Evolutionary conservation across 1,284 basidiomycete genomes (phyloP).

Genomic region (Ceratobasidium sp.): DNA sequence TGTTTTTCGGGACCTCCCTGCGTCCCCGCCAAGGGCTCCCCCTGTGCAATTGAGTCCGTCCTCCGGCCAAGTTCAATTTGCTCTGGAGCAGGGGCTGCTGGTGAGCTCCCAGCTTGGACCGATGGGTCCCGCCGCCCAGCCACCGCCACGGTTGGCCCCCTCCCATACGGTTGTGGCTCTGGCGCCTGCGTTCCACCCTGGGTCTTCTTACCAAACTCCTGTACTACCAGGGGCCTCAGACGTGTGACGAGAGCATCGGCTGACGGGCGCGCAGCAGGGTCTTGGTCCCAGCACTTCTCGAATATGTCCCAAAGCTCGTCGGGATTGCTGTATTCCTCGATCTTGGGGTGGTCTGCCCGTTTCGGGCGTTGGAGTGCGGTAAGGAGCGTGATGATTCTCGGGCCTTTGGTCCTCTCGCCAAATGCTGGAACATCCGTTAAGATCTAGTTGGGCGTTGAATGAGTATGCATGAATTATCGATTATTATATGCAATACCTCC

Average conservation of each 20-base stretch:
- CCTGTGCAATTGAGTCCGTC: background rate
- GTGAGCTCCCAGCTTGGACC: background rate
- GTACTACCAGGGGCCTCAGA: background rate
- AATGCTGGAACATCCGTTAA: conserved; percentile 28
- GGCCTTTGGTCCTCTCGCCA: conserved; percentile 15
- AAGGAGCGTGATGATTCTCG: conserved; percentile 3
- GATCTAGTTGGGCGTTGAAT: conserved; percentile 8
- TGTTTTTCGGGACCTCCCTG: background rate
- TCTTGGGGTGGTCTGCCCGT: conserved; percentile 18
- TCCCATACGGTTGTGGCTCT: background rate
- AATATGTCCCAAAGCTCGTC: conserved; percentile 31
- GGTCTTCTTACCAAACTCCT: conserved; percentile 1
- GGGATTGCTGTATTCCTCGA: conserved; percentile 18
- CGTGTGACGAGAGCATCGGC: conserved; percentile 1
- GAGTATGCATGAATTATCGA: background rate
- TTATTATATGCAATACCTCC: background rate
- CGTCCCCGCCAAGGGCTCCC: background rate
- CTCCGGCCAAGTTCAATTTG: background rate
- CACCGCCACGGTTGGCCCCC: background rate
- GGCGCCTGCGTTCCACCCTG: background rate
- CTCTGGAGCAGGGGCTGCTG: background rate
- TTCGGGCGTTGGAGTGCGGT: background rate
- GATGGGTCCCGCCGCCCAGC: background rate
- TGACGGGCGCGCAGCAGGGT: conserved; percentile 9
- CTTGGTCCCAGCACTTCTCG: conserved; percentile 24